Evolutionary conservation across 345 rosid genomes (phyloP), one percentile per base, ranked within the genome.

Genomic region (Sonneratia caseolaris): DNA sequence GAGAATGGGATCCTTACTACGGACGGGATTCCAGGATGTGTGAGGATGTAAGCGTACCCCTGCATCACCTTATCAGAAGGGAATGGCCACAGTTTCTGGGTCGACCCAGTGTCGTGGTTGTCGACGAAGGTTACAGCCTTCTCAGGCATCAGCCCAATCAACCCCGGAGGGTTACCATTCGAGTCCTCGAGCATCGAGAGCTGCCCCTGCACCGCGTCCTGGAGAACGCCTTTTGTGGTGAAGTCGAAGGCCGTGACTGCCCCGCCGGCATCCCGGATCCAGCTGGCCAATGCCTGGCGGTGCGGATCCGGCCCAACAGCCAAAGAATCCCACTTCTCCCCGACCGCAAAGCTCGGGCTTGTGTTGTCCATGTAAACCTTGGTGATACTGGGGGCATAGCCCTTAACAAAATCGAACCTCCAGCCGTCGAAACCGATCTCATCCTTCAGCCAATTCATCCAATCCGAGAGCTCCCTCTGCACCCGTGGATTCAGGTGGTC

Each of bases 361-460:
- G 97, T 89, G 0, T 72, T 61, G 73, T 80, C 71, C 83, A 79
- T 81, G 49, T 87, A 89, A 32, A 76, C 32, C 77, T 89, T 86
- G 42, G 90, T 85, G 49, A 86, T 74, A 13, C 74, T 77, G 12
- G 97, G 79, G 48, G 94, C 89, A 57, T 82, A 93, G 2, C 97
- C 98, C 65, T 66, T 80, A 1, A 84, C 97, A 8, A 85, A 88
- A 70, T 89, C 94, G 64, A 89, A 88, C 71, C 96, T 74, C 94
- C 94, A 93, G 66, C 98, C 92, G 27, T 78, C 76, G 69, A 88
- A 93, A 35, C 97, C 94, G 11, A 89, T 84, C 1, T 88, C 97
- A 7, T 84, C 65, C 68, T 88, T 93, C 5, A 93, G 66, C 98
- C 98, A 93, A 24, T 88, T 93, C 96, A 91, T 88, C 98, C 97